Evolutionary conservation across 257 asterid genomes (phyloP), one percentile per base, ranked within the genome.

Genomic region (Solanum okadae): DNA sequence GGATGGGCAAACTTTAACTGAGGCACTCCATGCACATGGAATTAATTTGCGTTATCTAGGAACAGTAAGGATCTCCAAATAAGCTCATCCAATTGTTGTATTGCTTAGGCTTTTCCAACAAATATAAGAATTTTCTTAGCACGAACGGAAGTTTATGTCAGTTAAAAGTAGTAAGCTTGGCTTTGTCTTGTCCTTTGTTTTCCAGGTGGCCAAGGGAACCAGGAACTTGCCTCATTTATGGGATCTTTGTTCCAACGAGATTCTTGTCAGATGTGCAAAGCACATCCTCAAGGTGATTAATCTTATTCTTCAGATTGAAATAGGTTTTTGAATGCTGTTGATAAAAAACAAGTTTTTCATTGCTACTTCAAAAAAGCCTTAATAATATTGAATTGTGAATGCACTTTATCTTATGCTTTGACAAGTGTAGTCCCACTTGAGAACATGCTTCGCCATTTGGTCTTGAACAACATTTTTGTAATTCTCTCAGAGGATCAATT

Each of bases 1-100:
- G 98, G 98, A 96, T 91, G 99, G 99, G 31, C 98, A 94, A 70
- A 95, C 99, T 77, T 91, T 96, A 83, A 96, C 98, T 61, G 99
- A 96, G 91, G 98, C 98, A 67, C 96, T 96, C 87, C 99, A 94
- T 93, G 96, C 98, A 37, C 96, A 95, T 91, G 99, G 99, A 67
- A 93, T 96, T 87, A 96, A 96, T 86, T 91, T 95, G 87, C 99
- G 98, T 61, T 96, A 96, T 88, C 90, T 96, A 87, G 98, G 99
- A 84, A 93, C 93, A 91, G 99, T 95, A 94, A 91, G 94, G 81
- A 59, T 85, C 75, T 49, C 70, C 70, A 85, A 25, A 40, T 88
- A 40, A 59, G 16, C 85, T 81, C 86, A 27, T 70, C 85, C 87
- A 10, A 82, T 29, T 82, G 42, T 82, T 52, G 23, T 82, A 46